Base-by-base conservation (phyloP, 2,329 filamentous ascomycete species). In the Cordyceps tenuipes region DNA sequence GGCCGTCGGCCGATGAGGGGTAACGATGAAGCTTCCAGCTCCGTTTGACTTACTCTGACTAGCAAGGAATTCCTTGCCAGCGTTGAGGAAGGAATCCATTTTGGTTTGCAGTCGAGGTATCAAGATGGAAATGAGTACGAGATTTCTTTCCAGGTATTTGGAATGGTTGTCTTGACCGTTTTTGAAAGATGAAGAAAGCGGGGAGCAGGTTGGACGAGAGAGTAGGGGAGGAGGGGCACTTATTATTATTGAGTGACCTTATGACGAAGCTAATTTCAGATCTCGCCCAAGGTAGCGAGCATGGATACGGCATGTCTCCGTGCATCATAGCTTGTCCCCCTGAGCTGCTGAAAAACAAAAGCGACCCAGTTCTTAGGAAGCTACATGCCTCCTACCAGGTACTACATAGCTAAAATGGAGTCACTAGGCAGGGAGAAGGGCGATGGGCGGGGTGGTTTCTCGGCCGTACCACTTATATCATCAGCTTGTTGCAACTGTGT, bases 61-160 rank as follows among this genome's bases (percentile, higher is more conserved):
- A 19, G 46, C 39, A 60, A 76, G 70, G 26, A 70, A 73, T 44
- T 74, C 70, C 66, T 73, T 74, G 59, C 72, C 74, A 21, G 68
- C 69, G 65, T 63, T 72, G 63, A 76, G 62, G 62, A 76, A 61
- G 59, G 71, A 73, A 47, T 76, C 73, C 75, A 76, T 76, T 21
- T 62, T 46, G 13, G 2, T 52, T 4, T 12, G 48, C 41, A 31
- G 21, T 3, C 43, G 21, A 46, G 34, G 39, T 50, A 41, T 50
- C 15, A 34, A 34, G 13, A 36, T 5, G 46, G 21, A 36, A 44
- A 13, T 3, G 43, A 50, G 19, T 21, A 50, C 10, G 1, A 39
- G 53, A 17, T 29, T 5, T 12, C 3, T 5, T 17, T 2, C 36
- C 44, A 41, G 29, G 3, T 36, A 21, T 41, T 5, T 7, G 26